Evolutionary conservation across 768 basidiomycete species (phyloP), one percentile per base, ranked within the genome.

Genomic region (Boletus rubescentipes): DNA sequence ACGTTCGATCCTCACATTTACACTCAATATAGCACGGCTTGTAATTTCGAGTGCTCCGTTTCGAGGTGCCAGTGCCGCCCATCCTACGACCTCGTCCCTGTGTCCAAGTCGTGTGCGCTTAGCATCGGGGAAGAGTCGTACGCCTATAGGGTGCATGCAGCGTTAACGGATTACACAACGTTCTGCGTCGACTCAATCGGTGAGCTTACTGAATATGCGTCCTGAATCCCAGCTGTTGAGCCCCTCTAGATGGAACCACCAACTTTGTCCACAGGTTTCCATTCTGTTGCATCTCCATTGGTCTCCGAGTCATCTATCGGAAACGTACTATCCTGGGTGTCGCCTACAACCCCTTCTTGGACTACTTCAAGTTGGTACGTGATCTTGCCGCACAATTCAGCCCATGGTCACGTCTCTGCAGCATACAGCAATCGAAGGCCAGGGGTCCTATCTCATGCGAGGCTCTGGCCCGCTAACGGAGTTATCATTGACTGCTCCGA

Each of bases 161-260:
- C 83, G 11, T 71, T 96, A 59, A 92, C 91, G 6, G 90, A 96
- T 58, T 84, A 84, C 35, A 93, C 95, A 7, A 98, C 96, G 0
- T 99, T 91, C 73, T 97, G 96, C 64, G 90, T 95, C 34, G 95
- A 97, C 71, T 95, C 95, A 31, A 96, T 96, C 55, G 93, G 89
- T 86, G 57, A 54, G 77, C 57, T 9, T 15, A 6, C 35, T 2
- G 9, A 23, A 30, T 37, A 11, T 30, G 34, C 43, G 14, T 29
- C 14, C 16, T 18, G 8, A 39, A 15, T 7, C 11, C 21, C 45
- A 31, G 29, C 26, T 20, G n/a, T 21, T 34, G 36, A 41, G n/a
- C 18, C 0, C 20, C 10, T 23, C n/a, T 61, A 90, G 89, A 91
- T 65, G 89, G 91, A 7, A 93, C 90, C 1, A 93, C 91, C 42